Conservation (phyloP, 331 rosid species). For the Malus hybrid region DNA sequence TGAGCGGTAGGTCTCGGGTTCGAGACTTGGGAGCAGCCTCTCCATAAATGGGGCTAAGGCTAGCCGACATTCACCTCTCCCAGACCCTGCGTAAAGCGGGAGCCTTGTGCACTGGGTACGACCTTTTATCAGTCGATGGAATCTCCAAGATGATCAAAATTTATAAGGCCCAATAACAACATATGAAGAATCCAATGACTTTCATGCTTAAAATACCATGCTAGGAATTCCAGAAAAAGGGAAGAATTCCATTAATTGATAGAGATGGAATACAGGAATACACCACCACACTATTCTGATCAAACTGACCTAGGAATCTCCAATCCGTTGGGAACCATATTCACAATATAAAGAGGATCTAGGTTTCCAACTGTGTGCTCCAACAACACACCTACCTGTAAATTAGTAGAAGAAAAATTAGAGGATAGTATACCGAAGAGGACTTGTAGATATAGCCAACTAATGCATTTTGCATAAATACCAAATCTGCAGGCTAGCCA, state of each 20-base stretch:
- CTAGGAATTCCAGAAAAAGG: neutral
- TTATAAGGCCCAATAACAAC: neutral
- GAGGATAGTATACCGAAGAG: neutral
- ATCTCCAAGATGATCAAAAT: neutral
- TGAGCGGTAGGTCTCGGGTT: too few relatives aligned
- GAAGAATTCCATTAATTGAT: neutral
- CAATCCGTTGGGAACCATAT: conserved; percentile 91
- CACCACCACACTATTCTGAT: neutral
- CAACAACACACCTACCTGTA: conserved; percentile 81
- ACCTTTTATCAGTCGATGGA: neutral
- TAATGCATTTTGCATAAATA: neutral
- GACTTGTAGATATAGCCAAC: neutral
- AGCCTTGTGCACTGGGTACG: too few relatives aligned
- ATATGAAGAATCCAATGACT: neutral
- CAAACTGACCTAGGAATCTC: conserved; percentile 85
- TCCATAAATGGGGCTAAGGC: too few relatives aligned
- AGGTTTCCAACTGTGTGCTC: conserved; percentile 99
- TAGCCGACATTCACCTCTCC: too few relatives aligned
- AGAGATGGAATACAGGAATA: neutral
- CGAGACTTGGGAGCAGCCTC: too few relatives aligned
- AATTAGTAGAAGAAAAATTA: conserved; percentile 19
- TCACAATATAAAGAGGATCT: conserved; percentile 93
- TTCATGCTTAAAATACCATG: neutral
- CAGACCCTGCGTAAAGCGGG: too few relatives aligned
- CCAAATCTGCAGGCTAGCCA: neutral